Base-by-base conservation (phyloP, 345 rosid genomes). In the Iberis pinnata region DNA sequence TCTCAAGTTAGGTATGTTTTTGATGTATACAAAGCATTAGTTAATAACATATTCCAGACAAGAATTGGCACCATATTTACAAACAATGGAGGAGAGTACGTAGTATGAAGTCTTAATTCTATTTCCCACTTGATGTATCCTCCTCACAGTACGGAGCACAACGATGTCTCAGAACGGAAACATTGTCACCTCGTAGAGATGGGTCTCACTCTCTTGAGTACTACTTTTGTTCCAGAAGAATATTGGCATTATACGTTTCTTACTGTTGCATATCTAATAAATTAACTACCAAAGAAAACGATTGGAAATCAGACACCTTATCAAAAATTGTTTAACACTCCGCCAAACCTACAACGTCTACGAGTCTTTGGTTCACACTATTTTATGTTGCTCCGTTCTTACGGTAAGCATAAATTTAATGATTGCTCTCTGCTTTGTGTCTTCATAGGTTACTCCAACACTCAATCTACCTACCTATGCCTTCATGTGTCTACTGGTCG, bases 351-450 rank as follows among this genome's bases (percentile, higher is more conserved):
- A 6, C 25, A 22, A 6, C 11, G 0, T 7, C 6, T 5, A 0
- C 29, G 13, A 1, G 41, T 25, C 31, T 55, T n/a, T 11, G 8
- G 5, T 0, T 24, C 8, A 15, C 60, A 40, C 6, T 47, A 40
- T 19, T 60, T n/a, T 12, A 26, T 27, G 18, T 60, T 47, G 64
- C 42, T 55, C 3, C 36, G 14, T 0, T 49, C 60, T 1, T 55
- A 55, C 10, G 3, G 18, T 1, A 1, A 12, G 0, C 37, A 55
- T 5, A 55, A 55, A 31, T 22, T 55, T 38, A 47, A 38, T 6
- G 40, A 25, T 37, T 12, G 31, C 1, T 53, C 46, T 4, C 2
- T 7, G 0, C 36, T 5, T 1, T 40, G 37, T 55, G 36, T 55
- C n/a, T 39, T 55, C 14, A 12, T 55, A 2, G 49, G 60, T 1